A percentile compares a stretch with the other conserved stretches of the same genome.
Evolutionary conservation across 257 asterid genomes (phyloP).

Genomic region (Gentiana straminea): DNA sequence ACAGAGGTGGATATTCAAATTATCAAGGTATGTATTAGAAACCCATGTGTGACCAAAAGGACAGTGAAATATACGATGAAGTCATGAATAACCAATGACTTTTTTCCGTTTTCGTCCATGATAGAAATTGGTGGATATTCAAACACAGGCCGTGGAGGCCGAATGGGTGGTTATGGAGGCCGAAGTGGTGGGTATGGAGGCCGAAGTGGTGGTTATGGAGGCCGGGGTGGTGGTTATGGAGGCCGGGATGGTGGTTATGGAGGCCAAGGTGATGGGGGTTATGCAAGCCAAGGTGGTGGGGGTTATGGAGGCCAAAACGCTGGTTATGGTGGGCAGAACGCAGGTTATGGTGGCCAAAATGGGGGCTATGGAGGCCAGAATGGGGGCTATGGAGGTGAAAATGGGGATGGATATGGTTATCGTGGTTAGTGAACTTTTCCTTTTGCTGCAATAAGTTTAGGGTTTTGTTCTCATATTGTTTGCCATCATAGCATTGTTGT

Average conservation of each 20-base stretch:
- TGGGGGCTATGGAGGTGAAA: too few relatives aligned
- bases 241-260: too few relatives aligned
- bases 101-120: background rate
- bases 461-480: background rate
- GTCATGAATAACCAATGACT: background rate
- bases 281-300: too few relatives aligned
- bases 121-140: conserved; percentile 24
- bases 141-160: conserved; percentile 38
- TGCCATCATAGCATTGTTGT: too few relatives aligned
- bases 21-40: conserved; percentile 24
- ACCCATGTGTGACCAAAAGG: background rate
- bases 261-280: too few relatives aligned
- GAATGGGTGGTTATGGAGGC: conserved; percentile 13
- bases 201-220: too few relatives aligned
- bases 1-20: conserved; percentile 77
- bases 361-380: too few relatives aligned
- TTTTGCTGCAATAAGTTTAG: background rate
- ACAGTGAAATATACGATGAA: background rate
- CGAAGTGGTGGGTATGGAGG: too few relatives aligned
- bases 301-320: too few relatives aligned
- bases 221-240: too few relatives aligned
- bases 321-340: too few relatives aligned
- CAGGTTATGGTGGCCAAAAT: too few relatives aligned
- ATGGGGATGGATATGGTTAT: conserved; percentile 12
- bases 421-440: conserved; percentile 36